Base-by-base conservation (phyloP, 2,329 filamentous ascomycete species). In the Colletotrichum zoysiae region DNA sequence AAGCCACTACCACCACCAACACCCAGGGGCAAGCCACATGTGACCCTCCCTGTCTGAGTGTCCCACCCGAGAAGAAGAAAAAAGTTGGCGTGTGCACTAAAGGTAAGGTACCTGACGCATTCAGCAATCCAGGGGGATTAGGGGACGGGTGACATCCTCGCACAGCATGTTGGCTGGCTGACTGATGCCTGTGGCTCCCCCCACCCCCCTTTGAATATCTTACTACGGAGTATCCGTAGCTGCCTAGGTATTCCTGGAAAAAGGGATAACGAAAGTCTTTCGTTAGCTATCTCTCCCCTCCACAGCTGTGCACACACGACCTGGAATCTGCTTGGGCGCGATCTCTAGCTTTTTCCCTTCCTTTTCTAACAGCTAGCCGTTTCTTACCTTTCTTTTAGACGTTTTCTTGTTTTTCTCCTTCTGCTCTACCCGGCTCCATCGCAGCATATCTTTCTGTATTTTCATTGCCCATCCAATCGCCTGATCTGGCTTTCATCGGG, bases 361-460 rank as follows among this genome's bases (percentile, higher is more conserved):
- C 48, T 33, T 30, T 38, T 53, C 35, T 0, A 18, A 40, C 23
- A 42, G 58, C 65, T n/a, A 51, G 23, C 18, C 46, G 30, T 30
- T 42, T 65, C 51, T 59, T 59, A 26, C 65, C 14, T 51, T 71
- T 59, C 59, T 69, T 68, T 68, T 65, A 50, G 40, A 20, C 20
- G 9, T 58, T 53, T 56, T 12, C 35, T 16, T 11, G 7, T 5
- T 14, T 4, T 30, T 9, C 16, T 30, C 53, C 35, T 40, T 58
- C 35, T 57, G 40, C 4, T 9, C 57, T 55, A 23, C 14, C 6
- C 18, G 50, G 30, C 51, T 46, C 14, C 46, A 16, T 20, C 51
- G 44, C 20, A 8, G 51, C 51, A 46, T 63, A 30, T 11, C n/a
- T 50, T 50, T 20, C 14, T n/a, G 18, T 50, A 30, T 55, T 58